Evolutionary conservation across 1,139 yeast species (phyloP).

Genomic region (Debaryomyces udenii): DNA sequence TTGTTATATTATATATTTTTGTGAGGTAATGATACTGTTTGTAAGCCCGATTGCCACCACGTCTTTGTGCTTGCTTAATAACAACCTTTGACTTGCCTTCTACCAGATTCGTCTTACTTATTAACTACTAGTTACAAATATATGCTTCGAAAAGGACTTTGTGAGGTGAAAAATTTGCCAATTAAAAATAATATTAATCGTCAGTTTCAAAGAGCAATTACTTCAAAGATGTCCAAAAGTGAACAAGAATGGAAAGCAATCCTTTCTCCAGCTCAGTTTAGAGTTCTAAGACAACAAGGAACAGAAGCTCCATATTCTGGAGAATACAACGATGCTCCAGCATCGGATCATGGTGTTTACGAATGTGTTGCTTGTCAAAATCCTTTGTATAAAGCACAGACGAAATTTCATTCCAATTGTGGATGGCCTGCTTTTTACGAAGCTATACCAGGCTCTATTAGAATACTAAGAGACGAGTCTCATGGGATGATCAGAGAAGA

Average conservation of each 20-base stretch:
- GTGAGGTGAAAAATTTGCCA: neutral
- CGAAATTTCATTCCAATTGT: slow-evolving; percentile 89
- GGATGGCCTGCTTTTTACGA: slow-evolving; percentile 98
- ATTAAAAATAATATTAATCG: slow-evolving; percentile 1
- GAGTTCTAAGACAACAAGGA: slow-evolving; percentile 74
- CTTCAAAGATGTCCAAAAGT: slow-evolving; percentile 34
- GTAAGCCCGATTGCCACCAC: neutral
- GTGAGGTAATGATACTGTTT: neutral
- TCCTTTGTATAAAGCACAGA: slow-evolving; percentile 75
- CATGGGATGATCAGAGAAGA: slow-evolving; percentile 84
- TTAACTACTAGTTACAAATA: no score
- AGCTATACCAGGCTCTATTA: slow-evolving; percentile 81
- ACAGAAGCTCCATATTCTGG: slow-evolving; percentile 88
- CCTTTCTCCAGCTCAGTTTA: slow-evolving; percentile 75
- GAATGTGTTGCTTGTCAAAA: slow-evolving; percentile 82
- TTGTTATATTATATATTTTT: slow-evolving; percentile 2
- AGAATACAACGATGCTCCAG: slow-evolving; percentile 55
- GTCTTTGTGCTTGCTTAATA: no score
- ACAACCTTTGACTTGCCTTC: neutral
- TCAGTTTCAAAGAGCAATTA: neutral
- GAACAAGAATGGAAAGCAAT: slow-evolving; percentile 82
- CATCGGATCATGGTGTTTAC: slow-evolving; percentile 60
- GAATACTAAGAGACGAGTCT: slow-evolving; percentile 58
- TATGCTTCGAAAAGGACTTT: slow-evolving; percentile 2
- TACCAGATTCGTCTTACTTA: no score